Conservation (phyloP, 2,329 filamentous ascomycete genomes). For the Macrophomina tecta region DNA sequence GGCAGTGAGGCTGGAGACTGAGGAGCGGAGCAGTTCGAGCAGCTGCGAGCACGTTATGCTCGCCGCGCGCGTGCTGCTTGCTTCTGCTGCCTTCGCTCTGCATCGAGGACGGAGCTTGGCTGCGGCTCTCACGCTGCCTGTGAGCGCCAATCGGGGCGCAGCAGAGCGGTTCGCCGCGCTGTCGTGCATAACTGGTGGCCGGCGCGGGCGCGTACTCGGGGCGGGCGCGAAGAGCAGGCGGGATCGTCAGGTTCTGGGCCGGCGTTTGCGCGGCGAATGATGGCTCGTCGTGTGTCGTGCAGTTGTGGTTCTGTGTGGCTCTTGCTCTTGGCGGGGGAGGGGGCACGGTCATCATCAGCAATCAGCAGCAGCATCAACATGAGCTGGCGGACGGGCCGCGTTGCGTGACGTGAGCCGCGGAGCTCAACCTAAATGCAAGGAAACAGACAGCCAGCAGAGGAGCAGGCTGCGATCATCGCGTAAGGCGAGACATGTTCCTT, state of each 20-base stretch:
- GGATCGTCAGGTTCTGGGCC: conserved; percentile 25
- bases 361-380: too few species aligned
- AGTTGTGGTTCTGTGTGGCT: conserved; percentile 13
- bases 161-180: conserved; percentile 5
- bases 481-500: conserved; percentile 19
- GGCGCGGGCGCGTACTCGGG: background rate
- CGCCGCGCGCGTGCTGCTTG: background rate
- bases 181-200: conserved; percentile 16
- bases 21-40: background rate
- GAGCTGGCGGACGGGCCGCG: conserved; percentile 6
- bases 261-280: background rate
- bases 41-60: conserved; percentile 7
- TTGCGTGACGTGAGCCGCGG: conserved; percentile 18
- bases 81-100: background rate
- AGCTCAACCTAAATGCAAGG: background rate
- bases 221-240: background rate
- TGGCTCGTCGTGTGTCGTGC: conserved; percentile 12
- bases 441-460: background rate
- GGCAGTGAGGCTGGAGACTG: background rate
- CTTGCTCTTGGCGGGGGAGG: conserved; percentile 24
- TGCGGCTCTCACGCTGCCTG: conserved; percentile 14
- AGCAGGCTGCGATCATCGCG: background rate
- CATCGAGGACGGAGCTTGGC: conserved; percentile 15
- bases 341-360: conserved; percentile 15
- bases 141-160: conserved; percentile 2